These are phyloP conservation scores for Saturnispora saitoi DNA, from an alignment of 805 yeast species.

Conservation along the genomic window DNA sequence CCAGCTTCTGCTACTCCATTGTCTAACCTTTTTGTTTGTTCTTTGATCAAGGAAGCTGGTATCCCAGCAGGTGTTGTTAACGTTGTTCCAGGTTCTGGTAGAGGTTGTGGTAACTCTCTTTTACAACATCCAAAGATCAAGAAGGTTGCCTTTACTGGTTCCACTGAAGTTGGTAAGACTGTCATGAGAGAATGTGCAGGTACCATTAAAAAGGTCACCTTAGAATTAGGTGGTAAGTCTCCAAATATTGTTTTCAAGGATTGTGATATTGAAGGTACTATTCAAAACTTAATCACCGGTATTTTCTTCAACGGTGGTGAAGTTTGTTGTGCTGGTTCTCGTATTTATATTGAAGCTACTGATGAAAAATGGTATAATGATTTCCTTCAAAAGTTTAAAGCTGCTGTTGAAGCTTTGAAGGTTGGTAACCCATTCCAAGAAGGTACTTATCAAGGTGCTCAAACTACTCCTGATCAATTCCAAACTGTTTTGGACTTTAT, in stretches of 20 bases:
- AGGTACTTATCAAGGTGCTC: constrained; percentile 64
- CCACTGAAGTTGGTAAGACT: constrained; percentile 75
- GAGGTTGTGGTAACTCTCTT: constrained; percentile 73
- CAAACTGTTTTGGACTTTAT: constrained; percentile 57
- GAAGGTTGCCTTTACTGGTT: constrained; percentile 93
- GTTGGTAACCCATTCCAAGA: constrained; percentile 78
- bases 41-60: constrained; percentile 70
- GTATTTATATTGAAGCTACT: constrained; percentile 60
- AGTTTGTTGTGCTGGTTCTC: constrained; percentile 88
- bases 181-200: constrained; percentile 68
- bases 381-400: constrained; percentile 49
- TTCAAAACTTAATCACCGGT: constrained; percentile 62
- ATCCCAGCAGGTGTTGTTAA: constrained; percentile 88
- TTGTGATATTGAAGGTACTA: constrained; percentile 58
- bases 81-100: constrained; percentile 81
- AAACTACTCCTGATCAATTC: constrained; percentile 60
- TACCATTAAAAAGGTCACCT: constrained; percentile 66
- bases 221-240: constrained; percentile 87
- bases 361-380: constrained; percentile 55
- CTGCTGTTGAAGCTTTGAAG: constrained; percentile 41
- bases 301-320: constrained; percentile 87
- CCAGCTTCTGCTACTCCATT: constrained; percentile 75
- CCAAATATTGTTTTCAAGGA: constrained; percentile 78
- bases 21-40: constrained; percentile 70
- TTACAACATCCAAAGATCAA: constrained; percentile 71